Base-by-base conservation (phyloP, 2,329 filamentous ascomycete genomes). In the Graphilbum fragrans region DNA sequence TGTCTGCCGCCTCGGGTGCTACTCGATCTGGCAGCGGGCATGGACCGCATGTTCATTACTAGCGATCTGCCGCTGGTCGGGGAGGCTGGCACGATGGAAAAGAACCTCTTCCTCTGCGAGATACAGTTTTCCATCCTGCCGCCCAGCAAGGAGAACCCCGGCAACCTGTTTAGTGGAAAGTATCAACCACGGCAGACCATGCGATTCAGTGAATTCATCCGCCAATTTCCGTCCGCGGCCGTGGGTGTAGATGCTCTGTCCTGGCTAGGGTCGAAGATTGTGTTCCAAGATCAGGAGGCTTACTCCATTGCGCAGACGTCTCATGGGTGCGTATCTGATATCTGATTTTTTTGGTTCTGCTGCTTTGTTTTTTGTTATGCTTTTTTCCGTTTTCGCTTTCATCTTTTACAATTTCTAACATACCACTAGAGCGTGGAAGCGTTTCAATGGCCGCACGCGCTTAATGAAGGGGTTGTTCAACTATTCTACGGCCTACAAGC, bases 381-480 rank as follows among this genome's bases (percentile, higher is more conserved):
- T 23, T 31, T 10, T 17, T 18, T 29, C 18, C 17, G 9, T 29
- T 34, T 2, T 39, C 18, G 17, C 5, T 34, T 33, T 25, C 12
- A 18, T 20, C 29, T 16, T 33, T 8, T 36, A 20, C 35, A 23
- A 22, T 5, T 37, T 8, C 21, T 37, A 27, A 25, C 19, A 22
- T 2, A 5, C 12, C 7, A 4, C 12, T 22, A 72, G 70, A 7
- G 66, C 69, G 7, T 77, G 73, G 73, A 62, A 67, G 43, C 70
- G 69, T 50, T 87, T 86, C 57, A 82, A 83, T 48, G 69, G 71
- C 38, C 69, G 78, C 4, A 85, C 80, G 4, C 69, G 77, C 38
- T 80, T 80, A 62, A 82, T 84, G 69, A 84, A 85, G 53, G 80
- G 80, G 0, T 62, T 85, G 0, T 70, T 83, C 51, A 80, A 80